phyloP scores from a whole-genome alignment of 768 basidiomycete species.

The Polyporus arcularius region DNA sequence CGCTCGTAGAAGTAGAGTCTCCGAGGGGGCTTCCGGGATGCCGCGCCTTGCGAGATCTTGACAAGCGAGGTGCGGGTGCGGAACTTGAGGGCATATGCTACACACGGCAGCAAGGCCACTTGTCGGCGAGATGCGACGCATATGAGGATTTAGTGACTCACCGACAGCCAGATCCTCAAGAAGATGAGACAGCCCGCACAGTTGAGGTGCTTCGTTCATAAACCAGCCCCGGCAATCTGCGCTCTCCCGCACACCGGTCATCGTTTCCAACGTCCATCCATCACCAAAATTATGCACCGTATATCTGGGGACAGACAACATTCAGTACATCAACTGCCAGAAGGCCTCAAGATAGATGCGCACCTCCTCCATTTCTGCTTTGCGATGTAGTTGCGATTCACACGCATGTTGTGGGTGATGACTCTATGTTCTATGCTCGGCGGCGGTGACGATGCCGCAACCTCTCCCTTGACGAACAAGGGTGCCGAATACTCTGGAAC shows the following conservation, averaged over 20 bases:
- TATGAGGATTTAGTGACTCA: not conserved
- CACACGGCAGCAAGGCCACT: not conserved
- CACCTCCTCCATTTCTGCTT: not conserved
- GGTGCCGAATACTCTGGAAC: not conserved
- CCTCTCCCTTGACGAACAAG: not conserved
- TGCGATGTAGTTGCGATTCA: not conserved
- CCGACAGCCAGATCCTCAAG: not conserved
- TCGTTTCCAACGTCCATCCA: not conserved
- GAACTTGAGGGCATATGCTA: slow-evolving; percentile 2
- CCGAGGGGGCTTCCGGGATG: not conserved
- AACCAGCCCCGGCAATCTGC: not conserved
- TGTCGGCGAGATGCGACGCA: not conserved
- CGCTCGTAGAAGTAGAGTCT: slow-evolving; percentile 15
- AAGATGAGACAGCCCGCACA: not conserved
- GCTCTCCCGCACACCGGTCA: not conserved
- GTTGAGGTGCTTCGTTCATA: not conserved
- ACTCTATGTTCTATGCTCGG: not conserved
- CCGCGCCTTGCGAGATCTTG: not conserved
- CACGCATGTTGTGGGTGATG: not conserved
- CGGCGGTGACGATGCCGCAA: not conserved
- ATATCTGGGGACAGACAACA: not conserved
- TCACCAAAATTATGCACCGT: not conserved
- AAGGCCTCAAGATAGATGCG: not conserved
- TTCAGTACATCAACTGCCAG: not conserved
- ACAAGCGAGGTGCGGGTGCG: slow-evolving; percentile 4